phyloP scores from a whole-genome alignment of 169 alveolate genomes.

The Amoebophrya sp. region DNA sequence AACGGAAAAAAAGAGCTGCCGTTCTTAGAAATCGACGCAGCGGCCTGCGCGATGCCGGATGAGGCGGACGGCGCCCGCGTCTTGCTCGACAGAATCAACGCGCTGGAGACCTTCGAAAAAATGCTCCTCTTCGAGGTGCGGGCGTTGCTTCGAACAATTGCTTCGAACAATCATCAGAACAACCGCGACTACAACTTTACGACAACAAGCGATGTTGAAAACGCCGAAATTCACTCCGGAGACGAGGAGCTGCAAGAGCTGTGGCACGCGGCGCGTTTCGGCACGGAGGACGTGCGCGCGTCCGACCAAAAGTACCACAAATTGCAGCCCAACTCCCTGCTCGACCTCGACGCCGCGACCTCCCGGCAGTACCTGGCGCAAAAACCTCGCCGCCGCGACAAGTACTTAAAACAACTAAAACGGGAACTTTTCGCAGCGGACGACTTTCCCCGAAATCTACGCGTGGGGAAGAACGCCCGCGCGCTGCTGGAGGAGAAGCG shows the following conservation, averaged over 20 bases:
- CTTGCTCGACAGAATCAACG: not conserved
- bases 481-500: not conserved
- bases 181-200: too few relatives aligned
- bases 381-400: not conserved
- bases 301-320: too few relatives aligned
- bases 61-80: not conserved
- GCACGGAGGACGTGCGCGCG: too few relatives aligned
- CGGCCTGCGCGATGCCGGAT: not conserved
- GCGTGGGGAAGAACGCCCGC: not conserved
- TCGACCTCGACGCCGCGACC: not conserved
- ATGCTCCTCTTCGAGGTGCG: not conserved
- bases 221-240: too few relatives aligned
- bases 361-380: not conserved
- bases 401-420: not conserved
- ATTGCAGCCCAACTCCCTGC: too few relatives aligned
- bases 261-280: too few relatives aligned
- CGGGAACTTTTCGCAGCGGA: not conserved
- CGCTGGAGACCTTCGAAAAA: not conserved
- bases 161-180: too few relatives aligned
- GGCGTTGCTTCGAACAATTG: too few relatives aligned
- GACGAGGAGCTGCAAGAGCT: too few relatives aligned
- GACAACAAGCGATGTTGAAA: too few relatives aligned
- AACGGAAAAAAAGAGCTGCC: too few relatives aligned
- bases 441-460: too few relatives aligned
- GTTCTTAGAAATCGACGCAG: not conserved